These are phyloP conservation scores for Candida stauntonica DNA, from an alignment of 805 yeast genomes.

Conservation along the genomic window DNA sequence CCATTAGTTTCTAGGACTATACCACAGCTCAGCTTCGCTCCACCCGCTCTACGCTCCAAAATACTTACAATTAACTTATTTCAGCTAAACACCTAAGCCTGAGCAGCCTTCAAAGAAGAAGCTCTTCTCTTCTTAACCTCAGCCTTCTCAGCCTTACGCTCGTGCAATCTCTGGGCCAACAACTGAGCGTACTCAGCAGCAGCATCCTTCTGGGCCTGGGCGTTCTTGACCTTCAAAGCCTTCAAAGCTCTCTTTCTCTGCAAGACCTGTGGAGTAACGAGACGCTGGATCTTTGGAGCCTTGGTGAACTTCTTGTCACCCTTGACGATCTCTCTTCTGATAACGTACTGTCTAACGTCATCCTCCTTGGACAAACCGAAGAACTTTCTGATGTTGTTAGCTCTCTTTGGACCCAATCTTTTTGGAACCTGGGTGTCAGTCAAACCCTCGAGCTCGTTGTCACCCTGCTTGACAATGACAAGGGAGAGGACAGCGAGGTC, in stretches of 20 bases:
- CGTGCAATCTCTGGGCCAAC: constrained; percentile 96
- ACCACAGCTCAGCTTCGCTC: no score
- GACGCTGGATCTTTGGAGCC: constrained; percentile 99
- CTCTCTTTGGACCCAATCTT: constrained; percentile 99
- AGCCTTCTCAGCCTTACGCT: constrained; percentile 97
- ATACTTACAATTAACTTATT: no score
- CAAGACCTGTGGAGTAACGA: constrained; percentile 97
- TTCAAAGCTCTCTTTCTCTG: constrained; percentile 98
- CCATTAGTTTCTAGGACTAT: no score
- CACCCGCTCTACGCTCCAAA: no score
- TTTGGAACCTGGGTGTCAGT: constrained; percentile 94
- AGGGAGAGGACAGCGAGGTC: constrained; percentile 95
- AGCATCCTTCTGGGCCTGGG: constrained; percentile 99
- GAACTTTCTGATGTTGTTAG: constrained; percentile 99
- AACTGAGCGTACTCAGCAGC: constrained; percentile 99
- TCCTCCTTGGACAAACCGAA: constrained; percentile 89
- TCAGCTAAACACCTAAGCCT: constrained; percentile 12
- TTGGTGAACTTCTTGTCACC: constrained; percentile 98
- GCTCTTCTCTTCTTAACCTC: constrained; percentile 99
- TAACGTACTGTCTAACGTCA: constrained; percentile 71
- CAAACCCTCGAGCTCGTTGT: constrained; percentile 89
- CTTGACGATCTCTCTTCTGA: constrained; percentile 97
- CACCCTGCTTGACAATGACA: constrained; percentile 96
- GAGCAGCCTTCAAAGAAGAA: constrained; percentile 89
- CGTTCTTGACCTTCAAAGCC: constrained; percentile 91